Evolutionary conservation across 768 basidiomycete species (phyloP).

Genomic region (Termitomyces sp.): DNA sequence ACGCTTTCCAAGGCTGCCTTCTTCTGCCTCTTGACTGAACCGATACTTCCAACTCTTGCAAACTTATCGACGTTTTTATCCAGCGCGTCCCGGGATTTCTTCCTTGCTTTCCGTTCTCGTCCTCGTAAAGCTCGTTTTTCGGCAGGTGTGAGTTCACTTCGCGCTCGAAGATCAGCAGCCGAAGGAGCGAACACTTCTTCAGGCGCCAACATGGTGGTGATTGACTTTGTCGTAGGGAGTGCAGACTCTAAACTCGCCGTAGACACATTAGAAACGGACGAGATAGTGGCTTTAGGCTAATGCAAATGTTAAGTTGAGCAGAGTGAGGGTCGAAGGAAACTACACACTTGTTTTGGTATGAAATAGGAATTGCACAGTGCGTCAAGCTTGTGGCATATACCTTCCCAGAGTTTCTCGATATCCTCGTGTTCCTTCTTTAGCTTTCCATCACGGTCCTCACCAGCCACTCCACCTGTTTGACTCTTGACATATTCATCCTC

Average conservation of each 20-base stretch:
- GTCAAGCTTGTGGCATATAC: constrained; percentile 84
- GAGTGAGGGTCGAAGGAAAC: neutral
- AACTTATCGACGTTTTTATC: constrained; percentile 64
- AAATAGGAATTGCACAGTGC: constrained; percentile 94
- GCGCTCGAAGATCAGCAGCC: constrained; percentile 51
- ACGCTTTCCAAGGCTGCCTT: constrained; percentile 77
- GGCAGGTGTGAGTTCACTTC: constrained; percentile 78
- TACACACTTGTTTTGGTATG: constrained; percentile 84
- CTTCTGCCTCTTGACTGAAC: constrained; percentile 76
- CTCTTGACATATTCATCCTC: constrained; percentile 85
- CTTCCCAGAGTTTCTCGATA: constrained; percentile 80
- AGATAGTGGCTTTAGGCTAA: constrained; percentile 87
- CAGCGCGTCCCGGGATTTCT: constrained; percentile 61
- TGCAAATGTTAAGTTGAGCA: constrained; percentile 2
- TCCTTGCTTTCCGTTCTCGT: constrained; percentile 67
- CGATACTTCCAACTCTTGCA: constrained; percentile 48
- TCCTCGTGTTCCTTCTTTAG: constrained; percentile 86
- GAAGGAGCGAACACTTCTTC: constrained; percentile 82
- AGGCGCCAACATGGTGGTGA: constrained; percentile 82
- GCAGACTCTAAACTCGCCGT: constrained; percentile 87
- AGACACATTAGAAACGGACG: constrained; percentile 77
- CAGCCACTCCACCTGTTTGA: constrained; percentile 46
- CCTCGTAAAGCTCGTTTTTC: constrained; percentile 74
- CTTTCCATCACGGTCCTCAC: constrained; percentile 85
- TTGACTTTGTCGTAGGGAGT: constrained; percentile 76